Evolutionary conservation across 23 red algal genomes (phyloP).

Genomic region (Gracilaria vermiculophylla): DNA sequence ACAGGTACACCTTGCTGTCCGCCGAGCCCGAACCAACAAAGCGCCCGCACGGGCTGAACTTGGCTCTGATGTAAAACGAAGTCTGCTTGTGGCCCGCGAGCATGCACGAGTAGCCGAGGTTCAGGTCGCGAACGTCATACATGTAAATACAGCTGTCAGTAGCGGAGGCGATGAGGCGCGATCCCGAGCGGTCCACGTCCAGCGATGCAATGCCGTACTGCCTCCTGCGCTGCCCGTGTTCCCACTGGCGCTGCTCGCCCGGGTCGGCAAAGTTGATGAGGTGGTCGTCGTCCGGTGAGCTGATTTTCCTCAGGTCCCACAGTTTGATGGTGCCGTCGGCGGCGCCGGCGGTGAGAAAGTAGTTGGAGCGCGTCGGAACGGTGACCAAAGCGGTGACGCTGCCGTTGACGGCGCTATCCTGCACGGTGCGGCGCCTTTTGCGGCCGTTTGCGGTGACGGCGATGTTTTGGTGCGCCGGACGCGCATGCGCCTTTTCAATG

Average conservation of each 20-base stretch:
- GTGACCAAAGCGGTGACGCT: conserved; percentile 69
- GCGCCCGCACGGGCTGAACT: conserved; percentile 65
- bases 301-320: conserved; percentile 68
- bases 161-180: conserved; percentile 35
- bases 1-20: conserved; percentile 75
- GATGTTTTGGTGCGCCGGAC: background rate
- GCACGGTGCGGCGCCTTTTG: conserved; percentile 15
- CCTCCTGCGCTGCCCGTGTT: background rate
- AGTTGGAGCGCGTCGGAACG: background rate
- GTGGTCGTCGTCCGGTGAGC: background rate
- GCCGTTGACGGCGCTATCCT: background rate
- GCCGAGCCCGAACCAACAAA: conserved; percentile 60
- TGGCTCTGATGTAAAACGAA: conserved; percentile 72
- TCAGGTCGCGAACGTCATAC: conserved; percentile 48
- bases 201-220: conserved; percentile 59
- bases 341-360: conserved; percentile 60
- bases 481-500: background rate
- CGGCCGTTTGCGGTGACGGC: background rate
- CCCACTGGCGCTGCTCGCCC: background rate
- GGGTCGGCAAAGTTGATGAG: background rate
- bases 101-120: conserved; percentile 17
- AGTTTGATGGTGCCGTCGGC: conserved; percentile 76
- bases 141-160: conserved; percentile 72
- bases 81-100: conserved; percentile 65
- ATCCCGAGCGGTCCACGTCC: conserved; percentile 49